Base-by-base conservation (phyloP, 495 filamentous ascomycete genomes). In the Aspergillus kassunensis region DNA sequence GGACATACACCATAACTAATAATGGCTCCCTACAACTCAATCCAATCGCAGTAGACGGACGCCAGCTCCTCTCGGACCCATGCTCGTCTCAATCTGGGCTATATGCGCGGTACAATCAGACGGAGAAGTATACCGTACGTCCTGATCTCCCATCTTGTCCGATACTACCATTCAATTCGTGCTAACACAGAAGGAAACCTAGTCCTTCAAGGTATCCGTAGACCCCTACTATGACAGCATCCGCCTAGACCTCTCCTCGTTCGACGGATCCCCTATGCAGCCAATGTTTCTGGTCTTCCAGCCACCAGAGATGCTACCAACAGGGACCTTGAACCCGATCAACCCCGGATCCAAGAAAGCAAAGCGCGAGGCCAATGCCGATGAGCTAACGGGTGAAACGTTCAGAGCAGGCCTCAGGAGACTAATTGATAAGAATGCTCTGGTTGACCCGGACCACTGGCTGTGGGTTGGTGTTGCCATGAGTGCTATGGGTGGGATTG, bases 271-370 rank as follows among this genome's bases (percentile, higher is more conserved):
- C 1, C 84, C 85, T 21, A 72, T 89, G 69, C 80, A 87, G 43
- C 86, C 87, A 5, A 80, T 91, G 80, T 91, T 84, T 62, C 76
- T 90, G 42, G 81, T 77, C 58, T 83, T 80, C 59, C 75, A 64
- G 9, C 83, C 86, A 7, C 88, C 88, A 1, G 72, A 83, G 61
- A 91, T 91, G 86, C 80, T 90, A 7, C 87, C 88, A 3, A 88
- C 87, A 3, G 67, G 71, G 30, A 88, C 83, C 0, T 65, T 91
- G 55, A 86, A 88, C 60, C 82, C 85, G 1, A 74, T 68, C 61
- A 66, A 2, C n/a, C n/a, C n/a, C n/a, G n/a, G n/a, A 59, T 68
- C 13, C 58, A 67, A 13, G 69, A 77, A 73, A 61, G 60, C 66
- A 15, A 60, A 62, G 31, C 62, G 61, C 6, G 33, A 62, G 12